Evolutionary conservation across 1,284 basidiomycete genomes (phyloP), one percentile per base, ranked within the genome.

Genomic region (Cystobasidium slooffiae): DNA sequence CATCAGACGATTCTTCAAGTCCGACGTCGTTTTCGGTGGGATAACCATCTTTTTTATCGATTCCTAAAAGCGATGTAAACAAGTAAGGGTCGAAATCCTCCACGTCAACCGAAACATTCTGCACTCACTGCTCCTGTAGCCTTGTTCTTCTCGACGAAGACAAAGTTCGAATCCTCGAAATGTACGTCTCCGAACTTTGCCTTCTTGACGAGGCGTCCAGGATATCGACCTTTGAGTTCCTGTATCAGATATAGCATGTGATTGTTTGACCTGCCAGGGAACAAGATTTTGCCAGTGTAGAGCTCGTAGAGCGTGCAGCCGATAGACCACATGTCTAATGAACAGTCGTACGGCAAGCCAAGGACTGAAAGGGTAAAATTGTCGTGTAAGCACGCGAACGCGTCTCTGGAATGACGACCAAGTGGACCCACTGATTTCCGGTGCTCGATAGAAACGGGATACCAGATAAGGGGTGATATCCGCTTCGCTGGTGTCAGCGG

Each of bases 391-490:
- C 31, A 20, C 2, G n/a, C 7, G 64, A 24, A n/a, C 18, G 66
- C 20, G 47, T 16, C 39, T 39, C 9, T 56, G n/a, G 55, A 6
- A 22, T 3, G 61, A 31, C 31, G 61, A 31, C 31, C 31, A 31
- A 31, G 5, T 31, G 31, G 37, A 87, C 89, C 82, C 80, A 97
- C 94, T 99, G 81, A 99, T 98, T 84, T 99, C 97, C 1, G 97
- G 97, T 0, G 97, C 96, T 61, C 97, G 91, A 82, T 99, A 99
- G 84, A 99, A 99, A 56, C 97, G 87, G 78, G 93, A 95, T 72
- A 99, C 97, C 72, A 99, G 89, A 82, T 99, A 99, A 2, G 97
- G 97, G 1, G 97, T 98, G 78, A 99, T 95, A 58, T 98, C 97
- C 82, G 93, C 94, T 83, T 98, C 95, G 22, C 90, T 90, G 0